phyloP scores from a whole-genome alignment of 2,329 filamentous ascomycete genomes.

The Sclerotinia minor region DNA sequence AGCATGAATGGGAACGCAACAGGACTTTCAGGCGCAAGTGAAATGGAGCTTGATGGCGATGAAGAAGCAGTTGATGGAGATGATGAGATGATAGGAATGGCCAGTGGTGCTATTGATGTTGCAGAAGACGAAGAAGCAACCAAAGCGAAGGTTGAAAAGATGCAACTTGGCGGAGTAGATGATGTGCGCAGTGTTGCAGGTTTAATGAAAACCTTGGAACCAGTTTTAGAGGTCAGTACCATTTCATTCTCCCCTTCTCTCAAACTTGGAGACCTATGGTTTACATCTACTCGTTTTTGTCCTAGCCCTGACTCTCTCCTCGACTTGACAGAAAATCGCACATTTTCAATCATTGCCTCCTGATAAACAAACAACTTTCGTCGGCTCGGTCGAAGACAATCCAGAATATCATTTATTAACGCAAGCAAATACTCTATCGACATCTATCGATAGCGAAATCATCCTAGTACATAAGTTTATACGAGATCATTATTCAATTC shows the following conservation, averaged over 20 bases:
- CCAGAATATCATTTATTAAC: constrained; percentile 88
- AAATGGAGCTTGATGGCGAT: constrained; percentile 62
- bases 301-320: constrained; percentile 67
- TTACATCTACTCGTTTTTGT: constrained; percentile 62
- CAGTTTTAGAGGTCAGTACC: constrained; percentile 75
- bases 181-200: constrained; percentile 78
- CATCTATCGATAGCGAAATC: constrained; percentile 90
- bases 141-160: constrained; percentile 79
- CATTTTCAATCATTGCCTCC: constrained; percentile 71
- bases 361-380: constrained; percentile 60
- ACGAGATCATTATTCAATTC: constrained; percentile 88
- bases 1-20: constrained; percentile 41
- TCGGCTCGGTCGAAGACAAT: constrained; percentile 88
- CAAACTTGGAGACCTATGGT: constrained; percentile 47
- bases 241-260: constrained; percentile 32
- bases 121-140: constrained; percentile 65
- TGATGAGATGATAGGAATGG: constrained; percentile 54
- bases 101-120: constrained; percentile 41
- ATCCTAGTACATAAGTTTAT: constrained; percentile 94
- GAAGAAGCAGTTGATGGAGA: constrained; percentile 62
- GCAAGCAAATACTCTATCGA: constrained; percentile 85
- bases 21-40: constrained; percentile 42
- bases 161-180: constrained; percentile 70
- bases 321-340: constrained; percentile 70
- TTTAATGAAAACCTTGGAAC: constrained; percentile 78